phyloP scores from a whole-genome alignment of 352 stramenopile genomes.

The Phytophthora citricola region DNA sequence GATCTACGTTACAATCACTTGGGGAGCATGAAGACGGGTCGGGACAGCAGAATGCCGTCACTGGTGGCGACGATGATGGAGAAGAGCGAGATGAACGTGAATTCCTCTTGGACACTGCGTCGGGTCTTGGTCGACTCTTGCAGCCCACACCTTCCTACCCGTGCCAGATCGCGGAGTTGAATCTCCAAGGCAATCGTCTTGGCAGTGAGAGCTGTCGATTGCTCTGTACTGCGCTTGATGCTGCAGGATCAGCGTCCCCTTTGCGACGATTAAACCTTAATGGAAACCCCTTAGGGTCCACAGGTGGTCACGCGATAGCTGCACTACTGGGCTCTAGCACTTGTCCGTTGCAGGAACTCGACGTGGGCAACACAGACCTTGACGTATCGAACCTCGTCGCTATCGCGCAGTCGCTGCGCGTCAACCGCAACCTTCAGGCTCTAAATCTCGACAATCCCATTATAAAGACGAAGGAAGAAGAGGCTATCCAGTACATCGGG shows the following conservation, averaged over 20 bases:
- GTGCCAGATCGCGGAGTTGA: constrained; percentile 58
- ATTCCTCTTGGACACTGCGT: constrained; percentile 54
- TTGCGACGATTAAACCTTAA: constrained; percentile 56
- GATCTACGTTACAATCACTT: constrained; percentile 67
- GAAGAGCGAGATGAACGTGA: constrained; percentile 40
- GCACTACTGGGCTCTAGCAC: constrained; percentile 42
- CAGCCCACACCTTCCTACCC: constrained; percentile 55
- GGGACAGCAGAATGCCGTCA: constrained; percentile 24
- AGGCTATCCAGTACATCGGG: constrained; percentile 72
- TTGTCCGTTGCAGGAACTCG: constrained; percentile 52
- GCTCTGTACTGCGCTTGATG: constrained; percentile 55
- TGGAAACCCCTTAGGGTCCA: constrained; percentile 58
- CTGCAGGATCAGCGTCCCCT: constrained; percentile 38
- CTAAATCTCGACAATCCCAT: constrained; percentile 76
- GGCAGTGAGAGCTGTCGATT: constrained; percentile 64
- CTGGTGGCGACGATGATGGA: constrained; percentile 28
- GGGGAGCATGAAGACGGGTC: constrained; percentile 37
- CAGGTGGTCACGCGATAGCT: constrained; percentile 60
- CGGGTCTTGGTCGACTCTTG: constrained; percentile 53
- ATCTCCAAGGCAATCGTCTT: constrained; percentile 67
- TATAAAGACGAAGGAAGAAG: constrained; percentile 66
- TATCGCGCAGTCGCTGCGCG: constrained; percentile 59
- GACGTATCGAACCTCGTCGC: constrained; percentile 71
- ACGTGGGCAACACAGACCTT: constrained; percentile 64
- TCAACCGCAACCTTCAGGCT: constrained; percentile 43